Base-by-base conservation (phyloP, 73 alveolate genomes). In the Paramecium tetraurelia region DNA sequence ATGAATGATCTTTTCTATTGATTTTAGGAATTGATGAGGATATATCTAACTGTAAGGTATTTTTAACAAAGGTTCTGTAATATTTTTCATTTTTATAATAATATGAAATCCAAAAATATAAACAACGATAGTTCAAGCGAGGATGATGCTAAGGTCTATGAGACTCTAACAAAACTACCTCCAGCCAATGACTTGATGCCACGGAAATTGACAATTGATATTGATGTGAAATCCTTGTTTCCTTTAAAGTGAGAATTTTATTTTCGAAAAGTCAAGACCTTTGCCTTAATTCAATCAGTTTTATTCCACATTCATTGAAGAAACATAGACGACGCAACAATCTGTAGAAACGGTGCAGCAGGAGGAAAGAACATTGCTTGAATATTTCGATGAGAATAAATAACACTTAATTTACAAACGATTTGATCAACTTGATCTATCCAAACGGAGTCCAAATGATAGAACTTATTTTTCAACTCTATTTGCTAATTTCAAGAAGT, bases 71-170 rank as follows among this genome's bases (percentile, higher is more conserved):
- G 48, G 48, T 40, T 40, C 16, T 8, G 48, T 40, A 40, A 40
- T 40, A 40, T 40, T 40, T 40, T 40, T 40, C 48, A 40, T 40
- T 40, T 58, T 31, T 75, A 75, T 35, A 31, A 75, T 31, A 31
- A 75, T 31, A 31, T 35, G 88, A 76, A 76, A 40, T 40, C 70
- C 41, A 76, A 76, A 38, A 76, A 76, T 40, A 76, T 35, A 16
- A 76, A 76, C 48, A 76, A 76, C 46, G 71, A 76, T 20, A 76
- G 89, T 41, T 76, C 89, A 27, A 76, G 89, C 12, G 89, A 76
- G 20, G 89, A 76, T 38, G 89, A 76, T 41, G 53, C 77, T 7
- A 24, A 59, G 12, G 86, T 76, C 40, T 76, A 76, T 41, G 89
- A 76, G 41, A 38, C 71, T 40, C 18, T 76, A 14, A 24, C 89